Evolutionary conservation across 2,329 filamentous ascomycete genomes (phyloP).

Genomic region (Phyllosticta ampelicida): DNA sequence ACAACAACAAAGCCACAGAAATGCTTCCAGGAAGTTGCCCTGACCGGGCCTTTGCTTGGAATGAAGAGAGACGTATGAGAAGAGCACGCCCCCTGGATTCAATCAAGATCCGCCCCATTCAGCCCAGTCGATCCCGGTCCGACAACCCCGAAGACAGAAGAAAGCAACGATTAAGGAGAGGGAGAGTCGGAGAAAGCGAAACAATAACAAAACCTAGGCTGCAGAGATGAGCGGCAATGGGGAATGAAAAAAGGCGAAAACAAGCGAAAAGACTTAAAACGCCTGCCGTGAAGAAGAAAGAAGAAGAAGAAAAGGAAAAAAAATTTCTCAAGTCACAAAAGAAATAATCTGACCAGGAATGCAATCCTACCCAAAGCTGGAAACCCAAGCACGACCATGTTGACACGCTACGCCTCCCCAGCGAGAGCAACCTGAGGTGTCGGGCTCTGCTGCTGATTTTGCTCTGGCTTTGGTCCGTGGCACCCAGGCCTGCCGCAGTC

Average conservation of each 20-base stretch:
- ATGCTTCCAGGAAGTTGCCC: not conserved
- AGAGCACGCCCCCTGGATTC: not conserved
- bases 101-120: not conserved
- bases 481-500: not conserved
- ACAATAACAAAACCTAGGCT: not conserved
- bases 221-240: not conserved
- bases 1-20: not conserved
- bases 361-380: not conserved
- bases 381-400: not conserved
- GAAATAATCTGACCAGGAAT: not conserved
- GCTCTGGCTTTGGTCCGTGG: not conserved
- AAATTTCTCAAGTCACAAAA: not conserved
- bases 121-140: not conserved
- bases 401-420: not conserved
- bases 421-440: not conserved
- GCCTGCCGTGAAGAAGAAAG: not conserved
- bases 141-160: not conserved
- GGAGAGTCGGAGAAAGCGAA: not conserved
- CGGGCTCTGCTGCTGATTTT: not conserved
- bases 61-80: not conserved
- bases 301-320: no score
- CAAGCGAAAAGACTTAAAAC: not conserved
- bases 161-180: not conserved
- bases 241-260: not conserved
- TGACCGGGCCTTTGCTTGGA: not conserved